Percentiles rank a stretch among this genome's conserved stretches.
These are phyloP conservation scores for Coemansia sp. DNA, from an alignment of 192 early-diverging fungal genomes.

Conservation along the genomic window DNA sequence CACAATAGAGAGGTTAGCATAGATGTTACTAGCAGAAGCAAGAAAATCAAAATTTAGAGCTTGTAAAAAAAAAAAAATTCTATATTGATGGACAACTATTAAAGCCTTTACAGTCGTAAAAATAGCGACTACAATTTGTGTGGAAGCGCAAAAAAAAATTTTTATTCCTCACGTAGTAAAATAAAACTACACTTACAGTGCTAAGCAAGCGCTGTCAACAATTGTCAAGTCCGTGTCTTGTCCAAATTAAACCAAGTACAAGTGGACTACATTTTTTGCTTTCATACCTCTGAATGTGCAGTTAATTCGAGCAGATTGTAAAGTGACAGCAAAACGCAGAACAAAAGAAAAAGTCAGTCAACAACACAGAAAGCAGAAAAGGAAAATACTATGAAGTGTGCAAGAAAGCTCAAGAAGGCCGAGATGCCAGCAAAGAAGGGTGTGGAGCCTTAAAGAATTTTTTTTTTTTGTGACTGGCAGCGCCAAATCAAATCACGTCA, in stretches of 20 bases:
- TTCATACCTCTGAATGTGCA: not conserved
- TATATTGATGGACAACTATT: not conserved
- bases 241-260: not conserved
- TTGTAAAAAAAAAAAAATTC: not conserved
- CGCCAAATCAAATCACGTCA: not conserved
- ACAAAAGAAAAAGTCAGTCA: not conserved
- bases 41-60: not conserved
- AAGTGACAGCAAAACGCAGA: not conserved
- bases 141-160: not conserved
- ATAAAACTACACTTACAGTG: not conserved
- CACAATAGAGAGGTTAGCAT: not conserved
- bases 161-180: not conserved
- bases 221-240: not conserved
- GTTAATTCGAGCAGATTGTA: not conserved
- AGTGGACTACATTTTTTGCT: not conserved
- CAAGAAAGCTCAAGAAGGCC: not conserved
- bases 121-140: not conserved
- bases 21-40: not conserved
- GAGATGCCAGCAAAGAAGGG: not conserved
- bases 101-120: not conserved
- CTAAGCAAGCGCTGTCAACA: not conserved
- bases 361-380: not conserved
- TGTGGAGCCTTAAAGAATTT: not conserved
- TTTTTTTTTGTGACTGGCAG: not conserved
- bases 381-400: not conserved